Conservation (phyloP, 1,284 basidiomycete genomes). For the Phlebopus sp. region DNA sequence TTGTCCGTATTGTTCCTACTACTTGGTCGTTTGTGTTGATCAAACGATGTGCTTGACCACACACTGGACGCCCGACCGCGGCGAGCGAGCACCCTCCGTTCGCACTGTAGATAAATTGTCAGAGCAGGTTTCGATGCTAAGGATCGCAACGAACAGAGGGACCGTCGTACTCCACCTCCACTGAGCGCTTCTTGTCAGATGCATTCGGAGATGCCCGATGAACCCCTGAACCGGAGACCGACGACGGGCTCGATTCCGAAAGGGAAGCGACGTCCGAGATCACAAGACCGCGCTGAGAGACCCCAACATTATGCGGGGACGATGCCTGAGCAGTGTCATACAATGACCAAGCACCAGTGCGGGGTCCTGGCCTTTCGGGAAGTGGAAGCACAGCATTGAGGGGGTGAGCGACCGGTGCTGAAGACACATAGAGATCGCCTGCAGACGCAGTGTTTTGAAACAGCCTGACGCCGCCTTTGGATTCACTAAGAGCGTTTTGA, state of each 20-base stretch:
- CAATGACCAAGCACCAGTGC: background rate
- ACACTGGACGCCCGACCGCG: slow-evolving; percentile 5
- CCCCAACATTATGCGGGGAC: background rate
- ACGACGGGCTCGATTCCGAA: background rate
- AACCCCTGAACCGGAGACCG: slow-evolving; percentile 5
- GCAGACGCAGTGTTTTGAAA: too few species aligned
- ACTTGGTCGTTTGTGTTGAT: slow-evolving; percentile 3
- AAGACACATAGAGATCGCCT: background rate
- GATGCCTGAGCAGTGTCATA: slow-evolving; percentile 6
- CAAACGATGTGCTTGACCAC: slow-evolving; percentile 8
- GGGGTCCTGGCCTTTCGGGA: background rate
- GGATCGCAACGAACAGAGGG: slow-evolving; percentile 18
- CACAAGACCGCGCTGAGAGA: slow-evolving; percentile 20
- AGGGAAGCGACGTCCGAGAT: background rate
- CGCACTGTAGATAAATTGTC: slow-evolving; percentile 17
- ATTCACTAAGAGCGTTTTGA: too few species aligned
- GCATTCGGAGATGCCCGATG: slow-evolving; percentile 15
- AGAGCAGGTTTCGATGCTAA: background rate
- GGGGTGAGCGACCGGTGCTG: slow-evolving; percentile 1
- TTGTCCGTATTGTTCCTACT: background rate
- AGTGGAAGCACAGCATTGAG: background rate
- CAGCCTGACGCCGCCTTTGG: too few species aligned
- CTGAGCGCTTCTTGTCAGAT: slow-evolving; percentile 20
- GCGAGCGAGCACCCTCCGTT: slow-evolving; percentile 20
- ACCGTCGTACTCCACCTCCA: slow-evolving; percentile 14